A percentile compares a stretch with the other conserved stretches of the same genome.
phyloP scores from a whole-genome alignment of 495 filamentous ascomycete species.

The Lasiosphaeria miniovina region DNA sequence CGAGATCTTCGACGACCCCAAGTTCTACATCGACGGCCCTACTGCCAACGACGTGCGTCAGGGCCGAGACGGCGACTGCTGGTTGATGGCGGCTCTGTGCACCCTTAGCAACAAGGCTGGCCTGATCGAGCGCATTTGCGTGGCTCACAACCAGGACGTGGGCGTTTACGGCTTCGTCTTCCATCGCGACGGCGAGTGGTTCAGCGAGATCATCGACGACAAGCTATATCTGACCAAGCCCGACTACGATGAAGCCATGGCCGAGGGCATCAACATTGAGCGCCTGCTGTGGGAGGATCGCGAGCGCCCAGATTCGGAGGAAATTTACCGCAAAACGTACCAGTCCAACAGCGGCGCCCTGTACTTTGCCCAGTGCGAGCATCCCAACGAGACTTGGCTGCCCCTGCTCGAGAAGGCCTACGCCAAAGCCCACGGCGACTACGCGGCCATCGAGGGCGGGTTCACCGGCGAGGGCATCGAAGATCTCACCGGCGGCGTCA shows the following conservation, averaged over 20 bases:
- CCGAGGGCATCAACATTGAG: constrained; percentile 49
- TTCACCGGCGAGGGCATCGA: constrained; percentile 88
- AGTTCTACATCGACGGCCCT: constrained; percentile 81
- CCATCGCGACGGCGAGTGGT: constrained; percentile 89
- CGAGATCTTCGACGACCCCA: constrained; percentile 84
- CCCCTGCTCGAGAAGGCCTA: constrained; percentile 94
- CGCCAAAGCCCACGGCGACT: constrained; percentile 92
- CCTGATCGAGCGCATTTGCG: constrained; percentile 78
- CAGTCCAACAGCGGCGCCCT: constrained; percentile 73
- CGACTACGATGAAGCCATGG: constrained; percentile 67
- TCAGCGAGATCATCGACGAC: constrained; percentile 81
- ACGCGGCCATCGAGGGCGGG: constrained; percentile 77
- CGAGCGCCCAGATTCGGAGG: constrained; percentile 68
- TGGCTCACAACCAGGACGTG: constrained; percentile 72
- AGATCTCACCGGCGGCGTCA: constrained; percentile 90
- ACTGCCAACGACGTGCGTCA: constrained; percentile 80
- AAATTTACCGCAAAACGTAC: constrained; percentile 70
- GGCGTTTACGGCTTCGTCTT: constrained; percentile 97
- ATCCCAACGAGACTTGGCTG: constrained; percentile 90
- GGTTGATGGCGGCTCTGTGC: constrained; percentile 84
- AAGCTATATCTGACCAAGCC: constrained; percentile 75
- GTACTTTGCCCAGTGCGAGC: constrained; percentile 82
- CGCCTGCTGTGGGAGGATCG: constrained; percentile 68
- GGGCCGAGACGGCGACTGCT: constrained; percentile 82
- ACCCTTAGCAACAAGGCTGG: constrained; percentile 78